A percentile compares a stretch with the other conserved stretches of the same genome.
These are phyloP conservation scores for Lactarius pseudohatsudake DNA, from an alignment of 768 basidiomycete genomes.

Conservation along the genomic window DNA sequence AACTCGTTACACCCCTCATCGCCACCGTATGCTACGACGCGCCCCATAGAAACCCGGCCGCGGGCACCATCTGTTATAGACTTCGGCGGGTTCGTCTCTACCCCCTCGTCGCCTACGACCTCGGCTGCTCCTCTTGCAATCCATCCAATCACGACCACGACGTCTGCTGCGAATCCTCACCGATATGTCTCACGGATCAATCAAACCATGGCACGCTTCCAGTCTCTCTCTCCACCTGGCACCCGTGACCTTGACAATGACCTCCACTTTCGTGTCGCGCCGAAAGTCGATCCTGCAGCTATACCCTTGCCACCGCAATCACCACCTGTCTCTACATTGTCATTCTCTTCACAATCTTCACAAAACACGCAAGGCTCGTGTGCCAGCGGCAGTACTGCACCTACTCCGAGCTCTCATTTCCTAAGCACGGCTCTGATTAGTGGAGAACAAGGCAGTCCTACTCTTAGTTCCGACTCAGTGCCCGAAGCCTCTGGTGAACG, in stretches of 20 bases:
- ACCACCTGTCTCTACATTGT: constrained; percentile 68
- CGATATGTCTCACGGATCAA: constrained; percentile 35
- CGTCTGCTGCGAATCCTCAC: constrained; percentile 58
- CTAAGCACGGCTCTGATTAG: constrained; percentile 27
- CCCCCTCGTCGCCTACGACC: constrained; percentile 25
- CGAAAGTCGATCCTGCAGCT: constrained; percentile 54
- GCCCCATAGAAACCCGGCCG: constrained; percentile 25
- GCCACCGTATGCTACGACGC: constrained; percentile 25
- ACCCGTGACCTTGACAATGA: constrained; percentile 35
- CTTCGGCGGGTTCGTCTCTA: constrained; percentile 32
- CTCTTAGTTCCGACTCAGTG: not conserved
- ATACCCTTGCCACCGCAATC: constrained; percentile 69
- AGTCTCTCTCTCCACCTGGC: constrained; percentile 30
- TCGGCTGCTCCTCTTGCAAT: constrained; percentile 11
- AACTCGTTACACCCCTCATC: constrained; percentile 18
- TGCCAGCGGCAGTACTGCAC: constrained; percentile 39
- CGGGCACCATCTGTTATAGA: constrained; percentile 38
- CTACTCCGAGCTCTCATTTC: constrained; percentile 47
- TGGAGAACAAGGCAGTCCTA: constrained; percentile 4
- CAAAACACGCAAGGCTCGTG: constrained; percentile 40
- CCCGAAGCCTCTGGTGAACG: constrained; percentile 17
- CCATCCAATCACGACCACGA: constrained; percentile 58
- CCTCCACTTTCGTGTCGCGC: constrained; percentile 33
- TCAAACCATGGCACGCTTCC: constrained; percentile 24
- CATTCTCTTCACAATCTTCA: constrained; percentile 70